Base-by-base conservation (phyloP, 805 yeast species). In the Barnettozyma sucrosica region DNA sequence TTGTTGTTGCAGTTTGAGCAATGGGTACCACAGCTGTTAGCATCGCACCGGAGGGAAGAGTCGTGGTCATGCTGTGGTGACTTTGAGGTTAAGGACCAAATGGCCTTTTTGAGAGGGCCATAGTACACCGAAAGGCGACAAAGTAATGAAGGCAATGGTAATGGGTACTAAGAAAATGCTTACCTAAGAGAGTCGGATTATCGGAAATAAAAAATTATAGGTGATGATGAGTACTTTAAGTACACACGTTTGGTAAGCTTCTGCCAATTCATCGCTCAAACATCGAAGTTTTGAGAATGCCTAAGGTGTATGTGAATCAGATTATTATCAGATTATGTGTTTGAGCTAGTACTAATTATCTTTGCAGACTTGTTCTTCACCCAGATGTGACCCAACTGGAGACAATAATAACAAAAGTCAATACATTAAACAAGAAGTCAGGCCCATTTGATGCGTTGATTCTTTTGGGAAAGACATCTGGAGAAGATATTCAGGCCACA, bases 401-500 rank as follows among this genome's bases (percentile, higher is more conserved):
- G 7, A 48, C 54, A 3, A 61, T 66, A 5, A 52, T 82, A 7
- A 69, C 71, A 0, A 76, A 75, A 49, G 71, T 80, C 4, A 75
- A 78, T 55, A 51, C 67, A 1, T 70, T 83, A 44, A 68, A 81
- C 55, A 49, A 58, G 20, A 82, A 79, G 54, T 80, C 80, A 39
- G 89, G 89, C 0, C 89, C 89, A 0, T 84, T 84, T 56, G 82
- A 75, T 41, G 67, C 75, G 3, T 74, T 76, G 0, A 36, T 83
- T 2, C 56, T 82, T 5, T 54, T 83, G 7, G 86, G 87, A 0
- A 77, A 77, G 52, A 60, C 70, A 1, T 5, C 53, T 1, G 50
- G 50, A 1, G 39, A 41, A 1, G 19, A 20, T 4, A 37, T n/a
- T 16, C 24, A n/a, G 7, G 32, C 44, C 2, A 37, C 34, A 7